phyloP scores from a whole-genome alignment of 306 rosid species.

The Chamaecrista fasciculata region DNA sequence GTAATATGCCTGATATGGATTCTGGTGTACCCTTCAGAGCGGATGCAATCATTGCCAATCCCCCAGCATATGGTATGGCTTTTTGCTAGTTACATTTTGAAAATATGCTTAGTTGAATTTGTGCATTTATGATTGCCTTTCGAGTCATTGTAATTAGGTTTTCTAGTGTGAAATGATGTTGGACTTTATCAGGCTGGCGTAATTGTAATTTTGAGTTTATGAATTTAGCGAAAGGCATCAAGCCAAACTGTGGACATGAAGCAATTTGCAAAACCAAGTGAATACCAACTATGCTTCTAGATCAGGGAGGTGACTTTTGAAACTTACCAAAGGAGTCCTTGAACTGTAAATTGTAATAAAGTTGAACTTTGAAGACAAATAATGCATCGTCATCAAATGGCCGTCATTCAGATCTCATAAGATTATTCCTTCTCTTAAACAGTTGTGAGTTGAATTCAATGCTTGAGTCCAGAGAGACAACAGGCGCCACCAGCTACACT shows the following conservation, averaged over 20 bases:
- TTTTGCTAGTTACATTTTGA: slow-evolving; percentile 13
- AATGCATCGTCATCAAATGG: background rate
- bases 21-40: slow-evolving; percentile 74
- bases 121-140: slow-evolving; percentile 12
- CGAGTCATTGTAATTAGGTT: background rate
- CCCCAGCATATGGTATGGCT: slow-evolving; percentile 90
- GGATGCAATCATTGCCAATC: slow-evolving; percentile 96
- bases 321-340: background rate
- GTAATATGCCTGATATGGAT: slow-evolving; percentile 89
- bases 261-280: background rate
- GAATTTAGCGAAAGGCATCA: background rate
- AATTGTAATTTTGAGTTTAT: background rate
- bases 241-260: background rate
- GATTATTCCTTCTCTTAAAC: background rate
- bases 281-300: background rate
- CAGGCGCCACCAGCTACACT: background rate
- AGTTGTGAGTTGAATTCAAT: background rate
- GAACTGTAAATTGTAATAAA: background rate
- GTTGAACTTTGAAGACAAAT: background rate
- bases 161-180: background rate
- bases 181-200: background rate
- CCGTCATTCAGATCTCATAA: background rate
- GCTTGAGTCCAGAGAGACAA: background rate
- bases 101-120: slow-evolving; percentile 14
- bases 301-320: background rate